Base-by-base conservation (phyloP, 2,329 filamentous ascomycete genomes). In the Cyphellophora europaea region DNA sequence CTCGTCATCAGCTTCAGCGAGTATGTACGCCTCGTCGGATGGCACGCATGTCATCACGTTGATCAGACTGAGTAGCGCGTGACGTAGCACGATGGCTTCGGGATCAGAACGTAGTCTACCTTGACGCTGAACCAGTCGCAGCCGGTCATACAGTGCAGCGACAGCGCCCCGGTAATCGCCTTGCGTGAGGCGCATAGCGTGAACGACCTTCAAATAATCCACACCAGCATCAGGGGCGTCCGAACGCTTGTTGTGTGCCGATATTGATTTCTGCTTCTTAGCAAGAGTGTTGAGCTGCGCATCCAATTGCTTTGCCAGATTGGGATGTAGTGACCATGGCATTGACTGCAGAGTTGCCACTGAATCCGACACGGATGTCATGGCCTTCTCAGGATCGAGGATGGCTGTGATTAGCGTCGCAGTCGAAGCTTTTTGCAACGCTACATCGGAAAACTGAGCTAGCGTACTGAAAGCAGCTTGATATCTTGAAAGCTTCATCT, bases 1-100 rank as follows among this genome's bases (percentile, higher is more conserved):
- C 8, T 42, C 37, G 8, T 44, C 39, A 5, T 32, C 28, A 5
- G 41, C 39, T 13, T 44, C 36, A 13, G 77, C 61, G n/a, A 64
- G 51, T 29, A 93, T 75, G 74, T 93, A 98, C 2, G 80, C 81
- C 51, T 94, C 82, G 43, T 84, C 77, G 38, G 78, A 67, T 32
- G 83, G 77, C 27, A 95, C 86, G 44, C 86, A 94, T 46, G 82
- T 85, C 41, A 98, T 67, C 1, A 86, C 80, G 55, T 98, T 98
- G 63, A 98, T 93, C 29, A 98, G 72, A 42, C 87, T 71, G n/a
- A 96, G 65, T 50, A 93, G 91, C 51, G 85, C 81, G 48, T 82
- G 75, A 30, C 62, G 52, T 30, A 77, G 53, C 23, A 67, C 67
- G 39, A 72, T 69, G 42, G 72, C 72, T 30, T 69, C 63, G 2